A percentile compares a stretch with the other conserved stretches of the same genome.
Evolutionary conservation across 106 monocot genomes (phyloP).

Genomic region (Triglochin maritima): DNA sequence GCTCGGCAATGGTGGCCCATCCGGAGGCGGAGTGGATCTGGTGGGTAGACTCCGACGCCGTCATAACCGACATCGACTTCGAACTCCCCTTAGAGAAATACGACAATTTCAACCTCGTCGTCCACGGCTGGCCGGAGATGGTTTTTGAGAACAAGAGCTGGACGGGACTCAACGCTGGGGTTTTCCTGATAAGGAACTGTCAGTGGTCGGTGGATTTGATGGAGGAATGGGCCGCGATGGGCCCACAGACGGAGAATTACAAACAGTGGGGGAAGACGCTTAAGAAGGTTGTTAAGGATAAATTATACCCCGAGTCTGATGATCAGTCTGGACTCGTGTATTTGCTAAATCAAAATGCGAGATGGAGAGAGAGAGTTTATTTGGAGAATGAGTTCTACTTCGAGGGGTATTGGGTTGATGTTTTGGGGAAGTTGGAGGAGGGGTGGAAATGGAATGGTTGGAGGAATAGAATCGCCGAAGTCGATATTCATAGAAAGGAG

Average conservation of each 20-base stretch:
- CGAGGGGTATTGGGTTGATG: slow-evolving; percentile 78
- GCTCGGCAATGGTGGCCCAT: slow-evolving; percentile 78
- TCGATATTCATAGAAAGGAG: slow-evolving; percentile 9
- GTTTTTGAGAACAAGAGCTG: slow-evolving; percentile 49
- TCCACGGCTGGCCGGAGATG: slow-evolving; percentile 56
- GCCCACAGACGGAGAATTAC: slow-evolving; percentile 58
- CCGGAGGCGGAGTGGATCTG: slow-evolving; percentile 87
- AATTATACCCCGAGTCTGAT: slow-evolving; percentile 55
- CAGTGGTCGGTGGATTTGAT: slow-evolving; percentile 93
- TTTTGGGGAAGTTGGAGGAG: slow-evolving; percentile 43
- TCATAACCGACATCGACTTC: slow-evolving; percentile 92
- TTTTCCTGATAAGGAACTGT: slow-evolving; percentile 85
- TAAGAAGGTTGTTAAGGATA: slow-evolving; percentile 38
- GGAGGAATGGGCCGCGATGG: slow-evolving; percentile 57
- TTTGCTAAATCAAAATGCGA: slow-evolving; percentile 32
- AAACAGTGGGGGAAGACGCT: slow-evolving; percentile 44
- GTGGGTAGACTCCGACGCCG: slow-evolving; percentile 94
- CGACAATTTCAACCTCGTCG: slow-evolving; percentile 42
- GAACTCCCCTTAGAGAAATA: slow-evolving; percentile 46
- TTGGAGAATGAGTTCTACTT: slow-evolving; percentile 64
- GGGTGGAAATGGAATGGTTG: slow-evolving; percentile 27
- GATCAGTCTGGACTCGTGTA: slow-evolving; percentile 76
- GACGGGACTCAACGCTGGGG: slow-evolving; percentile 82
- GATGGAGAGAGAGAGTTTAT: slow-evolving; percentile 49
- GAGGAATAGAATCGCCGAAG: slow-evolving; percentile 50